Conservation (phyloP, 1,284 basidiomycete species). For the Wolfiporia cocos region DNA sequence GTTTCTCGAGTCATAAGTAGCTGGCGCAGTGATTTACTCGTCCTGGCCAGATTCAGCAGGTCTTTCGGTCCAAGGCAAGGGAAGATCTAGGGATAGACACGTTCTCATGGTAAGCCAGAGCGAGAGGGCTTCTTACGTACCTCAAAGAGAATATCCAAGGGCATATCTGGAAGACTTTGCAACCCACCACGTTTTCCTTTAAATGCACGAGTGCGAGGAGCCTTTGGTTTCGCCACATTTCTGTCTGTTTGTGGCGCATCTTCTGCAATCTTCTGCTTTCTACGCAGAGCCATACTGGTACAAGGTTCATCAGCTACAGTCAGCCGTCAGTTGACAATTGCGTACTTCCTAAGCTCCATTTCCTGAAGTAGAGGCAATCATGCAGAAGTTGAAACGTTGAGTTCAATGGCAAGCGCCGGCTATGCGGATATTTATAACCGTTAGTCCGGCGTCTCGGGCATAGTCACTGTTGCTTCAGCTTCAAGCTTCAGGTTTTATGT, state of each 20-base stretch:
- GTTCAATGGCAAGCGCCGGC: no score
- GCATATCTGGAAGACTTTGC: slow-evolving; percentile 4
- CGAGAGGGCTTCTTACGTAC: neutral
- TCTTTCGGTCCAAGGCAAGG: slow-evolving; percentile 36
- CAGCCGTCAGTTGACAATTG: no score
- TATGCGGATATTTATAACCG: no score
- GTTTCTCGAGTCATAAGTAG: slow-evolving; percentile 33
- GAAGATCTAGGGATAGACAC: slow-evolving; percentile 2
- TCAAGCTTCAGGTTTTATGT: slow-evolving; percentile 99
- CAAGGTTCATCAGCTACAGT: no score
- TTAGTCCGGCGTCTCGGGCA: slow-evolving; percentile 96
- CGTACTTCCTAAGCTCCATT: no score
- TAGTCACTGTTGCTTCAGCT: slow-evolving; percentile 94
- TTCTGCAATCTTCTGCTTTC: no score
- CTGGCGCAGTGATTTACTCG: slow-evolving; percentile 30
- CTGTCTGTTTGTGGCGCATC: no score
- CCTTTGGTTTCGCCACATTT: no score
- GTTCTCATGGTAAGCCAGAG: neutral
- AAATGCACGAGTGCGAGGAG: neutral
- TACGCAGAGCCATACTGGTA: no score
- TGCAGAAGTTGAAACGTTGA: no score
- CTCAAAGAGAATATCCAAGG: slow-evolving; percentile 5
- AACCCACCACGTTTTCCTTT: slow-evolving; percentile 1
- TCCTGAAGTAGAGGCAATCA: no score
- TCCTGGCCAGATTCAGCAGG: slow-evolving; percentile 36